Evolutionary conservation across 2,329 filamentous ascomycete species (phyloP).

Genomic region (Ascochyta viciae-villosae): DNA sequence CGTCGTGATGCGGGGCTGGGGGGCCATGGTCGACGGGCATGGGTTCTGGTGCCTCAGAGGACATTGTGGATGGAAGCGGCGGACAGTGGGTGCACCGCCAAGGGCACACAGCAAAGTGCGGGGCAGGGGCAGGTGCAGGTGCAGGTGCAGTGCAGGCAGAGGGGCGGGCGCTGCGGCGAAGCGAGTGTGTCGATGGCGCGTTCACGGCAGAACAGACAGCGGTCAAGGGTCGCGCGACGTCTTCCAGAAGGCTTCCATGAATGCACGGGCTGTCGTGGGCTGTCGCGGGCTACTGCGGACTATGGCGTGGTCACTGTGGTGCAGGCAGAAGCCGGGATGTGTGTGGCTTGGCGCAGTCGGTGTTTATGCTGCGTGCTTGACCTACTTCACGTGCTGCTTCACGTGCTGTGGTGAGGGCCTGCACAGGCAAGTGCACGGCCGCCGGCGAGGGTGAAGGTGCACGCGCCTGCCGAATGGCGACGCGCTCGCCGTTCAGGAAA

Average conservation of each 20-base stretch:
- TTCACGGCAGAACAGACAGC: constrained; percentile 18
- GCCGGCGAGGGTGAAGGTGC: constrained; percentile 4
- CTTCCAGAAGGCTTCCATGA: constrained; percentile 40
- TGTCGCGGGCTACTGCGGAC: background rate
- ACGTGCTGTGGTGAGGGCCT: constrained; percentile 18
- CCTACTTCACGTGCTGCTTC: constrained; percentile 42
- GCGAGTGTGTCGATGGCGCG: constrained; percentile 22
- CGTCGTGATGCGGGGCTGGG: constrained; percentile 25
- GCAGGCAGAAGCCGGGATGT: constrained; percentile 8
- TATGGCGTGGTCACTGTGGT: background rate
- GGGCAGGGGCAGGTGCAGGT: constrained; percentile 35
- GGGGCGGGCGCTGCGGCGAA: constrained; percentile 27
- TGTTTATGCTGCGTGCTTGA: constrained; percentile 1
- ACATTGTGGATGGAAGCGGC: constrained; percentile 19
- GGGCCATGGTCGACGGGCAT: constrained; percentile 20
- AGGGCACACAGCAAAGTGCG: background rate
- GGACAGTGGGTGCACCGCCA: background rate
- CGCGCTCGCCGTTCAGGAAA: constrained; percentile 21
- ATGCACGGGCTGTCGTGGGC: constrained; percentile 22
- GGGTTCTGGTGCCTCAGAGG: constrained; percentile 21
- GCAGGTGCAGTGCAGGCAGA: constrained; percentile 33
- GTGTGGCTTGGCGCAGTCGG: background rate
- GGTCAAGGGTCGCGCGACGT: constrained; percentile 28
- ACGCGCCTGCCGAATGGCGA: constrained; percentile 16
- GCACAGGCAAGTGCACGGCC: background rate